These are phyloP conservation scores for Athelia sp. DNA, from an alignment of 1,284 basidiomycete species.

Conservation along the genomic window DNA sequence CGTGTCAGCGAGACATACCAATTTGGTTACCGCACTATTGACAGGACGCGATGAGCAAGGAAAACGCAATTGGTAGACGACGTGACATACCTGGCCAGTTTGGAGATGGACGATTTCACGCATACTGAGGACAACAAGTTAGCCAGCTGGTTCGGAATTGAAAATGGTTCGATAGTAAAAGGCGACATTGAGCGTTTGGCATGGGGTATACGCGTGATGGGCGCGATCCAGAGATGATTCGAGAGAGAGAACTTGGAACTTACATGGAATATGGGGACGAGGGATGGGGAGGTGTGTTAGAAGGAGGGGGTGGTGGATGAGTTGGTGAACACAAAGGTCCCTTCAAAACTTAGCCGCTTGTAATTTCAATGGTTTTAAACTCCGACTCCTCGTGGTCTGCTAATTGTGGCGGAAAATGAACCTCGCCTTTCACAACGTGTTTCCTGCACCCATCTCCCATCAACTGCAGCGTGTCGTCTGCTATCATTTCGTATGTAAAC, in stretches of 20 bases:
- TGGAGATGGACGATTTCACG: constrained; percentile 97
- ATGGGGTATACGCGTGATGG: constrained; percentile 13
- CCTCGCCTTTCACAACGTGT: no score
- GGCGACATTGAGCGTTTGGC: constrained; percentile 20
- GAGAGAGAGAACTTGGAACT: constrained; percentile 18
- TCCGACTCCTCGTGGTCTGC: no score
- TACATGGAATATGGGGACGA: constrained; percentile 31
- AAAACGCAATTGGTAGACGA: constrained; percentile 7
- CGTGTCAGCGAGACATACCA: constrained; percentile 45
- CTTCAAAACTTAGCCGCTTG: no score
- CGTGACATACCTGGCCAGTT: constrained; percentile 80
- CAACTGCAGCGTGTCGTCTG: no score
- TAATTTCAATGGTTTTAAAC: no score
- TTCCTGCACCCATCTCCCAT: no score
- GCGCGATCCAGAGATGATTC: constrained; percentile 2
- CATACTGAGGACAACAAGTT: constrained; percentile 56
- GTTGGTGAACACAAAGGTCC: constrained; percentile 3
- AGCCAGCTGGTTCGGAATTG: constrained; percentile 19
- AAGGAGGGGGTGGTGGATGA: constrained; percentile 7
- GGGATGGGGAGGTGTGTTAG: constrained; percentile 24
- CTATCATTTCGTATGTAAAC: no score
- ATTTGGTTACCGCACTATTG: constrained; percentile 95
- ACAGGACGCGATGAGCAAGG: constrained; percentile 12
- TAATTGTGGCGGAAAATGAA: no score
- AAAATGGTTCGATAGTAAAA: constrained; percentile 38